phyloP scores from a whole-genome alignment of 441 rosid genomes.

The Adansonia rubrostipa region DNA sequence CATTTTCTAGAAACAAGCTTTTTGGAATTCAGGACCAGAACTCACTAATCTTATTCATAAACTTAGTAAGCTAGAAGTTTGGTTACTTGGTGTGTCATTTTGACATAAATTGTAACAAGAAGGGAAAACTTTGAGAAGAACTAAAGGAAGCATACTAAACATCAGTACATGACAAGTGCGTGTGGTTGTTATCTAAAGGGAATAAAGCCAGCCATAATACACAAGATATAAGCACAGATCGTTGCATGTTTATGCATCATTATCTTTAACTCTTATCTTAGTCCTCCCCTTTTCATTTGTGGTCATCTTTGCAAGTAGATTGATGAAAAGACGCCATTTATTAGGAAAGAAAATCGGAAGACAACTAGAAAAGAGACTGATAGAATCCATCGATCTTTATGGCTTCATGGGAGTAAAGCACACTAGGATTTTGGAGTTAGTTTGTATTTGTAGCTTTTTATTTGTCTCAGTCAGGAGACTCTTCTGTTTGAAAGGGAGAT shows the following conservation, averaged over 20 bases:
- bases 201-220: background rate
- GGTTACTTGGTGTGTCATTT: background rate
- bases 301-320: constrained; percentile 14
- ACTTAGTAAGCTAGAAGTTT: background rate
- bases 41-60: background rate
- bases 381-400: background rate
- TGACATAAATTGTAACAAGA: background rate
- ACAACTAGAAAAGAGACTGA: background rate
- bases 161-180: background rate
- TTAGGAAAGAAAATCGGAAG: background rate
- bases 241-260: background rate
- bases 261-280: background rate
- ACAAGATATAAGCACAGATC: background rate
- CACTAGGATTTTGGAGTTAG: background rate
- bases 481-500: background rate
- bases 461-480: background rate
- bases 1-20: background rate
- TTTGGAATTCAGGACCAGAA: background rate
- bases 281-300: background rate
- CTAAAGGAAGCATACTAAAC: background rate
- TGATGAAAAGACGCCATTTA: background rate
- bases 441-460: constrained; percentile 11
- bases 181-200: background rate
- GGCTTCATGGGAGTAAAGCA: constrained; percentile 11
- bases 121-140: background rate